Conservation (phyloP, 2,329 filamentous ascomycete species). For the Macrophomina pseudophaseolina region DNA sequence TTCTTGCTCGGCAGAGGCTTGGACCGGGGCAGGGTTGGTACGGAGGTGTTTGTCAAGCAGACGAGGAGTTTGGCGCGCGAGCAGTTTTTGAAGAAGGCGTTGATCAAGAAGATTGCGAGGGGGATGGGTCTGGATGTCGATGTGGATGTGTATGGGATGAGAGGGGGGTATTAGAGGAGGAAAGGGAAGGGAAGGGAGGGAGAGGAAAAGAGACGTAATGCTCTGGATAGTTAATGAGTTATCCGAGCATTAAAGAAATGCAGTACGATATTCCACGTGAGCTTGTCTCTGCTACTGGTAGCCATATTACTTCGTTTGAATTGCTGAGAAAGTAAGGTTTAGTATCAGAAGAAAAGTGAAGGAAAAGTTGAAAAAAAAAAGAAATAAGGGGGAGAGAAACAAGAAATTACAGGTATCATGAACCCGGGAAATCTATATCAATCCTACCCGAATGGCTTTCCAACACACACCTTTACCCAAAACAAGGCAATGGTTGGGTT, state of each 20-base stretch:
- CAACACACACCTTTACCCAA: too few relatives aligned
- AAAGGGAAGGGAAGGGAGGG: too few relatives aligned
- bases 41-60: conserved; percentile 75
- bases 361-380: background rate
- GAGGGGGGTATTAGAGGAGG: background rate
- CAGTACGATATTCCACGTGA: too few relatives aligned
- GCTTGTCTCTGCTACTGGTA: background rate
- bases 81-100: conserved; percentile 82
- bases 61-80: conserved; percentile 76
- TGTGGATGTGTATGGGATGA: background rate
- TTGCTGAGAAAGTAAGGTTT: background rate
- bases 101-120: conserved; percentile 75
- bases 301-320: background rate
- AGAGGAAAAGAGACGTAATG: background rate
- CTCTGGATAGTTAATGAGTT: too few relatives aligned
- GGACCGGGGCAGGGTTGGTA: conserved; percentile 72
- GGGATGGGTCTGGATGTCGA: conserved; percentile 71
- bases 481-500: too few relatives aligned
- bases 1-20: conserved; percentile 79
- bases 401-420: too few relatives aligned
- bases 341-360: background rate
- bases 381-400: background rate
- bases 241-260: too few relatives aligned
- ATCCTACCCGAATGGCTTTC: too few relatives aligned
- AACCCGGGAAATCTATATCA: too few relatives aligned